Conservation (phyloP, 768 basidiomycete species). For the Lactarius tabidus region DNA sequence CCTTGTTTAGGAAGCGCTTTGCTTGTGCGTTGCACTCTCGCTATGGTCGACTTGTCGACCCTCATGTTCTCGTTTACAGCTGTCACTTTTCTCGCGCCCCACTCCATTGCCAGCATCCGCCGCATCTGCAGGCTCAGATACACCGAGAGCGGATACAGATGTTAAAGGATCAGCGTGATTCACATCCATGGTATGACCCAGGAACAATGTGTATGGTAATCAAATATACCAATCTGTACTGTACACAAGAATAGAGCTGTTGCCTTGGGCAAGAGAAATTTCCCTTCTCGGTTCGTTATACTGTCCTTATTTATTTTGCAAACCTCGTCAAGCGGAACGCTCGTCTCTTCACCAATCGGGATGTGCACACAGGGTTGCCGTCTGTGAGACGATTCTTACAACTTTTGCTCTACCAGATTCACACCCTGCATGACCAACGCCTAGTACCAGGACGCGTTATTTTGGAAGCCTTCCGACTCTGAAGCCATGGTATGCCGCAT, state of each 20-base stretch:
- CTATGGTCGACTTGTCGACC: neutral
- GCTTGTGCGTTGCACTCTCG: slow-evolving; percentile 17
- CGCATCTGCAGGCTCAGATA: neutral
- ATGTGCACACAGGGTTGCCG: neutral
- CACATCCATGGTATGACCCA: slow-evolving; percentile 2
- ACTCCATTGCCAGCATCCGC: slow-evolving; percentile 12
- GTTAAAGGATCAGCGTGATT: neutral
- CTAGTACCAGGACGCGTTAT: neutral
- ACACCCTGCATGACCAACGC: neutral
- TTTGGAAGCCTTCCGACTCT: neutral
- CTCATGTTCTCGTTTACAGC: slow-evolving; percentile 9
- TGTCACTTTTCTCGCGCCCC: slow-evolving; percentile 23
- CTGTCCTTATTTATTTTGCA: neutral
- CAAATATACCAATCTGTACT: slow-evolving; percentile 4
- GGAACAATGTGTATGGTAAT: slow-evolving; percentile 10
- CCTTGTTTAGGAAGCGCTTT: slow-evolving; percentile 25
- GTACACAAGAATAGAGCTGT: neutral
- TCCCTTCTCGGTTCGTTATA: neutral
- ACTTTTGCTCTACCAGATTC: neutral
- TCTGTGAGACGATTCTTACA: slow-evolving; percentile 1
- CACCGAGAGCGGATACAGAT: neutral
- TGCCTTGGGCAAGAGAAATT: neutral
- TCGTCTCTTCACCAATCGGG: neutral
- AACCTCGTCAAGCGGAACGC: neutral
- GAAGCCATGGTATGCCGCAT: neutral